These are phyloP conservation scores for Plasmodium blacklocki DNA, from an alignment of 169 alveolate species.

Conservation along the genomic window DNA sequence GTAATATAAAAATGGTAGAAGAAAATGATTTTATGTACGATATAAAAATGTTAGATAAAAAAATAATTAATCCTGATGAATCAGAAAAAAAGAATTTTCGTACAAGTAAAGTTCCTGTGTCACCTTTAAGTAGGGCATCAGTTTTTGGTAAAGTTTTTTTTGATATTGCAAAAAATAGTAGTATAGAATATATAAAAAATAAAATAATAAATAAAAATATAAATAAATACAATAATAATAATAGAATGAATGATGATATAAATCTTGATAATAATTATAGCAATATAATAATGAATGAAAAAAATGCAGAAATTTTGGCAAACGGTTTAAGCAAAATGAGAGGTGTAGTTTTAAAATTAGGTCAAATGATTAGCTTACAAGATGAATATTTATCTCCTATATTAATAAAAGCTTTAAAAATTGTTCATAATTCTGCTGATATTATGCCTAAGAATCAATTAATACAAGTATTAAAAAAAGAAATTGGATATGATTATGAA, in stretches of 20 bases:
- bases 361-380: slow-evolving; percentile 89
- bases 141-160: slow-evolving; percentile 67
- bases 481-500: slow-evolving; percentile 91
- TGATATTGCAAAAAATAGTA: slow-evolving; percentile 64
- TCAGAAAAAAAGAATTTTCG: slow-evolving; percentile 19
- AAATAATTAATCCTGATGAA: slow-evolving; percentile 15
- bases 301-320: slow-evolving; percentile 84
- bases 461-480: slow-evolving; percentile 85
- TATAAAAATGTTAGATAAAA: slow-evolving; percentile 26
- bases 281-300: slow-evolving; percentile 47
- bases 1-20: slow-evolving; percentile 20
- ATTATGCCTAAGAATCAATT: slow-evolving; percentile 92
- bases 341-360: slow-evolving; percentile 91
- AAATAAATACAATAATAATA: not conserved
- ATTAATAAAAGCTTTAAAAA: slow-evolving; percentile 89
- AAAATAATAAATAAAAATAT: slow-evolving; percentile 6
- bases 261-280: not conserved
- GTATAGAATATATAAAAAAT: slow-evolving; percentile 61
- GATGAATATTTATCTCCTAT: slow-evolving; percentile 92
- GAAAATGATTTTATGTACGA: slow-evolving; percentile 41
- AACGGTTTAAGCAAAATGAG: slow-evolving; percentile 90
- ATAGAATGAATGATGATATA: not conserved
- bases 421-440: slow-evolving; percentile 93
- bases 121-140: slow-evolving; percentile 61
- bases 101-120: slow-evolving; percentile 60